phyloP scores from a whole-genome alignment of 345 rosid species.

The Acer campestre region DNA sequence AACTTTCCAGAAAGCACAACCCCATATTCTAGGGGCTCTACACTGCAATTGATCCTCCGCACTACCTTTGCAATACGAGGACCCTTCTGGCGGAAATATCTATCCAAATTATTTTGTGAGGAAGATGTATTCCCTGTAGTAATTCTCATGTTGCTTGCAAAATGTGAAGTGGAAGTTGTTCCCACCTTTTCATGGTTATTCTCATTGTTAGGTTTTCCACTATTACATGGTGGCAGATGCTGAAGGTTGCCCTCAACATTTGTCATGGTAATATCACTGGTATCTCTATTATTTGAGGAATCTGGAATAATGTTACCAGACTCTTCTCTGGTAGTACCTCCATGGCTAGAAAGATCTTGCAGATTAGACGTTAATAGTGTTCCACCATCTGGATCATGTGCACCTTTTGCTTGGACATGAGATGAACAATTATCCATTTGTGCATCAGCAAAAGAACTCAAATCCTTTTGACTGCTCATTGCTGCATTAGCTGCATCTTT shows the following conservation, averaged over 20 bases:
- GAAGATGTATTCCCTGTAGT: slow-evolving; percentile 51
- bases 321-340: slow-evolving; percentile 36
- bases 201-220: slow-evolving; percentile 38
- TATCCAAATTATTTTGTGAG: slow-evolving; percentile 74
- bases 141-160: slow-evolving; percentile 41
- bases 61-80: slow-evolving; percentile 99
- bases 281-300: slow-evolving; percentile 32
- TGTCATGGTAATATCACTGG: slow-evolving; percentile 26
- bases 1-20: slow-evolving; percentile 75
- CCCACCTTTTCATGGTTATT: slow-evolving; percentile 51
- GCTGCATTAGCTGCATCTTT: slow-evolving; percentile 29
- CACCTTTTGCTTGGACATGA: slow-evolving; percentile 34
- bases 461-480: slow-evolving; percentile 31
- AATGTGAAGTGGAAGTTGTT: slow-evolving; percentile 37
- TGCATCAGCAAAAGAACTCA: slow-evolving; percentile 33
- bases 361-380: slow-evolving; percentile 30
- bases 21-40: slow-evolving; percentile 79
- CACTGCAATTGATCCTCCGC: slow-evolving; percentile 92
- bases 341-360: slow-evolving; percentile 28
- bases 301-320: slow-evolving; percentile 34
- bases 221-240: slow-evolving; percentile 29
- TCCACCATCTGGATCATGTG: slow-evolving; percentile 34
- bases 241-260: slow-evolving; percentile 24
- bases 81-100: slow-evolving; percentile 82
- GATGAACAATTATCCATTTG: slow-evolving; percentile 35